Percentiles rank a stretch among this genome's conserved stretches.
These are phyloP conservation scores for Tylopilus sp. DNA, from an alignment of 768 basidiomycete species.

Conservation along the genomic window DNA sequence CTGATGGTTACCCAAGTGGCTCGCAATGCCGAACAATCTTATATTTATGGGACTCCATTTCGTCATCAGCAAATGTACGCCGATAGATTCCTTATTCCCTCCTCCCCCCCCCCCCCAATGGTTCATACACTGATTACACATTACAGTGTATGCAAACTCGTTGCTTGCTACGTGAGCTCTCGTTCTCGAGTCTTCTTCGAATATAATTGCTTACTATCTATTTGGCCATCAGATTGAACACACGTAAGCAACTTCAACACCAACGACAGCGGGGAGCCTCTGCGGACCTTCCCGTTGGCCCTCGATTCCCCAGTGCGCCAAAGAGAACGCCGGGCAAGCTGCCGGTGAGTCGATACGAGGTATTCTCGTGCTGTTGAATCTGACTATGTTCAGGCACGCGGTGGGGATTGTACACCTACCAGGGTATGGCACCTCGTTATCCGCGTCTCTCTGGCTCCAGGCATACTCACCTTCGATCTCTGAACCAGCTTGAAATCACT, in stretches of 20 bases:
- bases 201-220: not conserved
- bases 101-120: too few relatives aligned
- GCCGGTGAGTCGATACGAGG: conserved; percentile 10
- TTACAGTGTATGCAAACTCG: conserved; percentile 48
- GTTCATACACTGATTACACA: not conserved
- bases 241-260: conserved; percentile 32
- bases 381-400: conserved; percentile 6
- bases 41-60: conserved; percentile 54
- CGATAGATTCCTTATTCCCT: not conserved
- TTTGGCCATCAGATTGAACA: conserved; percentile 31
- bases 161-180: conserved; percentile 42
- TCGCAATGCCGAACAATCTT: conserved; percentile 43
- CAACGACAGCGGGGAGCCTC: conserved; percentile 30
- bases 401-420: conserved; percentile 7
- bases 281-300: conserved; percentile 27
- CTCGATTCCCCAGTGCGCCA: conserved; percentile 21
- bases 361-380: not conserved
- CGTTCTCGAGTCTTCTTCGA: not conserved
- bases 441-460: not conserved
- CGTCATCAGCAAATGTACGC: conserved; percentile 48
- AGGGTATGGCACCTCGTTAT: conserved; percentile 14
- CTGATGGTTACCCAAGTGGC: conserved; percentile 34
- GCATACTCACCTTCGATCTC: not conserved
- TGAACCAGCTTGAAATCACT: conserved; percentile 27
- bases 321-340: conserved; percentile 3